Conservation (phyloP, 1,284 basidiomycete species). For the Afroboletus lepidellus region DNA sequence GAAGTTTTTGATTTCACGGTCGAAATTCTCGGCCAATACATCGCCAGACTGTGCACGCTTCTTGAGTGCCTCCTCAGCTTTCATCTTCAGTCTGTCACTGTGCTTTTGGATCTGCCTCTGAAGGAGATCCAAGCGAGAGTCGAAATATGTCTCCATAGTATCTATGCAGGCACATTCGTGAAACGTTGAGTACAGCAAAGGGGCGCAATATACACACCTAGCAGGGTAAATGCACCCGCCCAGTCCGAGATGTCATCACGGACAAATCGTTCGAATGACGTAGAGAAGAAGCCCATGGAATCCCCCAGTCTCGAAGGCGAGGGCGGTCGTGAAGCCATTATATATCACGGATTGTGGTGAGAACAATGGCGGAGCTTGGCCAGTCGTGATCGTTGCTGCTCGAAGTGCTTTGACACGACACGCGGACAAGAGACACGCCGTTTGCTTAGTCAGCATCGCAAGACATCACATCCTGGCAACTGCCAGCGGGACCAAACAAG, state of each 20-base stretch:
- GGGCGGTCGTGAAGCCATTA: constrained; percentile 68
- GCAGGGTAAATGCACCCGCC: constrained; percentile 65
- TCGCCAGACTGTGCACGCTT: constrained; percentile 70
- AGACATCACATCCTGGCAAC: too few species aligned
- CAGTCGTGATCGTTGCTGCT: constrained; percentile 3
- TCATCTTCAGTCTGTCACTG: constrained; percentile 75
- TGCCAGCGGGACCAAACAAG: neutral
- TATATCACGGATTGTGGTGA: constrained; percentile 44
- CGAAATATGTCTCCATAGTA: constrained; percentile 87
- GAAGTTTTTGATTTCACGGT: constrained; percentile 81
- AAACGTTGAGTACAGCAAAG: constrained; percentile 10
- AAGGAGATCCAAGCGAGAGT: constrained; percentile 86
- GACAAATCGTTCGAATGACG: constrained; percentile 52
- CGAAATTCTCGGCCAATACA: constrained; percentile 70
- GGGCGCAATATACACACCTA: constrained; percentile 47
- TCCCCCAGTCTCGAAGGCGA: constrained; percentile 64
- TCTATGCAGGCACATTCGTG: constrained; percentile 43
- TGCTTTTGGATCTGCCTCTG: constrained; percentile 87
- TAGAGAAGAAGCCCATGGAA: constrained; percentile 46
- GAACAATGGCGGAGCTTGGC: constrained; percentile 17
- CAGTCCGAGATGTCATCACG: constrained; percentile 54
- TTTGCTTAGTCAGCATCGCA: constrained; percentile 22
- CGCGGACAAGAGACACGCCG: neutral
- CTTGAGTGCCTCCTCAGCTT: constrained; percentile 69
- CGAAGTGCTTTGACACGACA: neutral